Evolutionary conservation across 2,329 filamentous ascomycete genomes (phyloP), one percentile per base, ranked within the genome.

Genomic region (Botrytis deweyae): DNA sequence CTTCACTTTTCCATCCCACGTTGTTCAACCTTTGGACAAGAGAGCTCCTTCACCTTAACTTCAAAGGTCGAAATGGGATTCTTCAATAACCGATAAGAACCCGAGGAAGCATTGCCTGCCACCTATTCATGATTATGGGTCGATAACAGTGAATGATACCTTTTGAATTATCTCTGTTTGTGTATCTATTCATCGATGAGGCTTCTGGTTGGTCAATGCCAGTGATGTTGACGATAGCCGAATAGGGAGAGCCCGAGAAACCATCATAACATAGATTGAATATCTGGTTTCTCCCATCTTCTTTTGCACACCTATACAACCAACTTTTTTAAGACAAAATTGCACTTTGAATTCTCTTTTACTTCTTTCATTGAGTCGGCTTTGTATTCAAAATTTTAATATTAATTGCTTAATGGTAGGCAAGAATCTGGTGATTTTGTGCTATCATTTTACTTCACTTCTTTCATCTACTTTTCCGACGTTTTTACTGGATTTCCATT

Each of bases 391-490:
- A 22, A 22, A 42, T 18, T 33, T 69, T 69, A 33, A 67, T 29
- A 63, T 58, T 44, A 44, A 69, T 58, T 69, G 49, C 66, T 69
- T 42, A 9, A 33, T 58, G 49, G 49, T 69, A 33, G 36, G 38
- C 22, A 42, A 25, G 36, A 58, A 58, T 25, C 38, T 33, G 33
- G 2, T 6, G 36, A n/a, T 42, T 33, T 68, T 68, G 36, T 58
- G 33, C 49, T 69, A 7, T 38, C 18, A 42, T 44, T 58, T 58
- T 58, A 69, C 46, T 69, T 58, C n/a, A 58, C 49, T 58, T 42
- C 16, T 42, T 69, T 33, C 18, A 10, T 69, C 40, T 58, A 42
- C 66, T 58, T 68, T 68, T 58, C n/a, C 25, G 6, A 58, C 38
- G 18, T 42, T 58, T 42, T 58, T 55, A 22, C 14, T 42, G 36